Evolutionary conservation across 495 filamentous ascomycete species (phyloP).

Genomic region (Hypoxylon trugodes): DNA sequence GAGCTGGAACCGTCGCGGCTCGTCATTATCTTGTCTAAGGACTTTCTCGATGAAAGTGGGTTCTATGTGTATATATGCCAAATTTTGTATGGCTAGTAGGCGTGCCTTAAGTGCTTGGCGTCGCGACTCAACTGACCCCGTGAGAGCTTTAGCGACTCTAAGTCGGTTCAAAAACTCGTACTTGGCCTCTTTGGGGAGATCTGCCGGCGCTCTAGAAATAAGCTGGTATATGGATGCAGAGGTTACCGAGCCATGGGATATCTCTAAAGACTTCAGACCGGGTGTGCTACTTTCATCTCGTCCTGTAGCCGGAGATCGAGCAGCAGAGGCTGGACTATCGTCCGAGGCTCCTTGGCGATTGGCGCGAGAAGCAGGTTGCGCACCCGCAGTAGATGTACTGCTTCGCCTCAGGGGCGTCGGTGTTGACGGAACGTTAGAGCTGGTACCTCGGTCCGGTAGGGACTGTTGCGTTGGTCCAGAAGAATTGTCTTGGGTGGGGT

Average conservation of each 20-base stretch:
- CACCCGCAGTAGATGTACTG: conserved; percentile 46
- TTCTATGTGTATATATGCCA: conserved; percentile 88
- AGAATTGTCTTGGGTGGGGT: conserved; percentile 46
- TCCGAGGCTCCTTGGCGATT: conserved; percentile 44
- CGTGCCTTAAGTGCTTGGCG: conserved; percentile 82
- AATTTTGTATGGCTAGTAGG: conserved; percentile 87
- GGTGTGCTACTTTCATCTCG: conserved; percentile 63
- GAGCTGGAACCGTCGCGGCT: conserved; percentile 87
- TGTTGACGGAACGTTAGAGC: conserved; percentile 46
- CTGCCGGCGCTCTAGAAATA: conserved; percentile 66
- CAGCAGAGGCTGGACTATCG: conserved; percentile 48
- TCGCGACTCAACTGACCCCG: conserved; percentile 68
- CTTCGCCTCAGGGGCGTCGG: conserved; percentile 59
- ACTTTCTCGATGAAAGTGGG: conserved; percentile 81
- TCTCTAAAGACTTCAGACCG: conserved; percentile 69
- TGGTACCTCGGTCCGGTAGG: conserved; percentile 33
- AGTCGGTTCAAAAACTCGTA: conserved; percentile 89
- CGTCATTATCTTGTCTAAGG: conserved; percentile 86
- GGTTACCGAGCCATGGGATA: conserved; percentile 70
- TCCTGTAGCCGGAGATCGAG: conserved; percentile 38
- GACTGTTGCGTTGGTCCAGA: conserved; percentile 30
- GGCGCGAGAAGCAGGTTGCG: conserved; percentile 49
- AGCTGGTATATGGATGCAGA: conserved; percentile 71
- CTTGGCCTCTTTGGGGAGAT: conserved; percentile 74
- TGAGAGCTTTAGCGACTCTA: conserved; percentile 80